These are phyloP conservation scores for Auriscalpium vulgare DNA, from an alignment of 768 basidiomycete species.

Conservation along the genomic window DNA sequence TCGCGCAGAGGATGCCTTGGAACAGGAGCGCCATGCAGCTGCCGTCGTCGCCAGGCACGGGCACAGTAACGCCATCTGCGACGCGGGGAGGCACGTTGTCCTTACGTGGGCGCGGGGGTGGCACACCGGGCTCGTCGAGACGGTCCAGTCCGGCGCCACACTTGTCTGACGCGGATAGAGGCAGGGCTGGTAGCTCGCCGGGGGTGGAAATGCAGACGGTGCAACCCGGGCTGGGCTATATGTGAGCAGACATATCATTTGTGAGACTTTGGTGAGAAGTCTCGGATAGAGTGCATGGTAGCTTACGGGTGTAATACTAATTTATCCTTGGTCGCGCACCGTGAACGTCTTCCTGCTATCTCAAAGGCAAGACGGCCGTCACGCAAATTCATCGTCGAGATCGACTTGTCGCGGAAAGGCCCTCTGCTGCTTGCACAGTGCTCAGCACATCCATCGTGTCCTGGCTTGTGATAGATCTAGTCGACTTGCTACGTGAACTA, in stretches of 20 bases:
- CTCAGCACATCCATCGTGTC: too few relatives aligned
- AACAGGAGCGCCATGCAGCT: conserved; percentile 1
- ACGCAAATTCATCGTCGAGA: too few relatives aligned
- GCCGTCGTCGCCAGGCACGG: conserved; percentile 3
- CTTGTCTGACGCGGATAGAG: background rate
- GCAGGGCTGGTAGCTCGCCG: background rate
- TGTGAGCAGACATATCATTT: background rate
- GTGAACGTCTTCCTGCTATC: too few relatives aligned
- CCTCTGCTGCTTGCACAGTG: too few relatives aligned
- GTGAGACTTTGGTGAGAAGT: too few relatives aligned
- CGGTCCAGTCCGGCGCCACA: conserved; percentile 4
- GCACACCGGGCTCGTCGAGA: conserved; percentile 3
- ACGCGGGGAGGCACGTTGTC: conserved; percentile 7
- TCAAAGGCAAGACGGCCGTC: too few relatives aligned
- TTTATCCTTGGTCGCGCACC: too few relatives aligned
- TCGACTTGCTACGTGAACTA: too few relatives aligned
- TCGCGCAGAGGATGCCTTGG: conserved; percentile 21
- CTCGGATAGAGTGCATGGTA: too few relatives aligned
- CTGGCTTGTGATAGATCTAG: too few relatives aligned
- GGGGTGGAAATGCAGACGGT: background rate
- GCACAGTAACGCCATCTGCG: conserved; percentile 5
- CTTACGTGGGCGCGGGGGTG: background rate
- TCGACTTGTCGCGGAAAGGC: too few relatives aligned
- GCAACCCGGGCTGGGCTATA: background rate
- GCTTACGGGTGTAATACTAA: too few relatives aligned